These are phyloP conservation scores for Nannizziopsis barbatae DNA, from an alignment of 2,329 filamentous ascomycete species.

Conservation along the genomic window DNA sequence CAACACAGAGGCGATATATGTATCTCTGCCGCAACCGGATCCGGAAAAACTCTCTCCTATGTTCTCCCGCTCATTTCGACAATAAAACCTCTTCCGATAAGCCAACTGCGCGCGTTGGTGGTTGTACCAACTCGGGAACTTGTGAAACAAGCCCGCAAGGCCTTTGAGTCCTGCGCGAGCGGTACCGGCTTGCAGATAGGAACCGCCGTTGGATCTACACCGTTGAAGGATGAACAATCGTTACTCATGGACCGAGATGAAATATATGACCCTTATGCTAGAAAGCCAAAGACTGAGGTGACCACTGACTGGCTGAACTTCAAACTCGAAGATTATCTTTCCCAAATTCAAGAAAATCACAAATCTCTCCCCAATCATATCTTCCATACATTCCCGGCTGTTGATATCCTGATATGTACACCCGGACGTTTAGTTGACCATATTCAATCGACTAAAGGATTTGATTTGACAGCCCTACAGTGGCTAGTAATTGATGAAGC, in stretches of 20 bases:
- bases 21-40: constrained; percentile 86
- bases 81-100: constrained; percentile 53
- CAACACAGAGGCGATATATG: constrained; percentile 65
- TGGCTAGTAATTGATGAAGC: constrained; percentile 94
- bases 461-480: constrained; percentile 62
- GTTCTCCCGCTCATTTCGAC: constrained; percentile 73
- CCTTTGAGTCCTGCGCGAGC: constrained; percentile 61
- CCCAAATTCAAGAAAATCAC: constrained; percentile 31
- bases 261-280: constrained; percentile 51
- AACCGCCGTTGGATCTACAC: constrained; percentile 69
- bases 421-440: constrained; percentile 89
- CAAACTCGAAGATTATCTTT: constrained; percentile 36
- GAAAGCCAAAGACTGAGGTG: constrained; percentile 18
- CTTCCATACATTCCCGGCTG: constrained; percentile 54
- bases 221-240: constrained; percentile 55
- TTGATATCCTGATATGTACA: constrained; percentile 83
- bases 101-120: constrained; percentile 64
- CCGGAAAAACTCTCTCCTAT: constrained; percentile 90
- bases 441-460: constrained; percentile 70
- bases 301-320: constrained; percentile 42
- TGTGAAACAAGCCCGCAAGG: constrained; percentile 71
- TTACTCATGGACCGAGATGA: constrained; percentile 53
- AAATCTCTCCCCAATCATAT: constrained; percentile 51
- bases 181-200: constrained; percentile 67
- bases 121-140: constrained; percentile 86